Conservation (phyloP, 768 basidiomycete species). For the Fomitopsis pulvina region DNA sequence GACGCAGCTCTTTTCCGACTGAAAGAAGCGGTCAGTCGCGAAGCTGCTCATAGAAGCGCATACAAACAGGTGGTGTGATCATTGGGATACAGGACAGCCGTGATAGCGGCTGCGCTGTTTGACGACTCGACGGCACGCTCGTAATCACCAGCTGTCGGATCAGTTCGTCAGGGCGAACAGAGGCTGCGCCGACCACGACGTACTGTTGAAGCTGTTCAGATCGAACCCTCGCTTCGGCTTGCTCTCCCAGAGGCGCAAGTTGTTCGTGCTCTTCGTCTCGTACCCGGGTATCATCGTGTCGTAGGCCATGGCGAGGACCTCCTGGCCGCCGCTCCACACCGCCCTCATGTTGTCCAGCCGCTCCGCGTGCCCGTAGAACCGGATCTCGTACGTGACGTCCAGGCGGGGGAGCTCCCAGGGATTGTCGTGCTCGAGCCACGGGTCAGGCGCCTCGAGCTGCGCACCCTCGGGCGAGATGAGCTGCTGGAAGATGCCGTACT, state of each 20-base stretch:
- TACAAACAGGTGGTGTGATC: constrained; percentile 60
- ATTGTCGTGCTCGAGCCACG: constrained; percentile 85
- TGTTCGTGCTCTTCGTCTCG: constrained; percentile 81
- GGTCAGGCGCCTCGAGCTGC: constrained; percentile 88
- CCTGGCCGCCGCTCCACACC: constrained; percentile 84
- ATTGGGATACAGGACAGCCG: constrained; percentile 93
- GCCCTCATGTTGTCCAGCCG: constrained; percentile 56
- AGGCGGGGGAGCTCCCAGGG: constrained; percentile 86
- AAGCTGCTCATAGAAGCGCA: not conserved
- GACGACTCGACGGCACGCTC: constrained; percentile 83
- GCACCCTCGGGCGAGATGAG: constrained; percentile 77
- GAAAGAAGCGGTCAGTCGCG: not conserved
- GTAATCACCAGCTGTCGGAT: constrained; percentile 75
- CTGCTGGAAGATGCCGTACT: constrained; percentile 95
- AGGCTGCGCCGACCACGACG: not conserved
- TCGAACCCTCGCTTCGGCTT: constrained; percentile 90
- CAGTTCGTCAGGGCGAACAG: not conserved
- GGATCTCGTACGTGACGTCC: constrained; percentile 79
- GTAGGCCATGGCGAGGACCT: constrained; percentile 89
- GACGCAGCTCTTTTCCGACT: constrained; percentile 83
- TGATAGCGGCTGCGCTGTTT: constrained; percentile 90
- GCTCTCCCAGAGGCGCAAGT: constrained; percentile 79
- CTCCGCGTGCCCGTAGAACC: constrained; percentile 86
- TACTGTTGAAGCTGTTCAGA: constrained; percentile 91
- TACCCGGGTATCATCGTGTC: constrained; percentile 94